Conservation (phyloP, 2,329 filamentous ascomycete genomes). For the Aspergillus sp. region DNA sequence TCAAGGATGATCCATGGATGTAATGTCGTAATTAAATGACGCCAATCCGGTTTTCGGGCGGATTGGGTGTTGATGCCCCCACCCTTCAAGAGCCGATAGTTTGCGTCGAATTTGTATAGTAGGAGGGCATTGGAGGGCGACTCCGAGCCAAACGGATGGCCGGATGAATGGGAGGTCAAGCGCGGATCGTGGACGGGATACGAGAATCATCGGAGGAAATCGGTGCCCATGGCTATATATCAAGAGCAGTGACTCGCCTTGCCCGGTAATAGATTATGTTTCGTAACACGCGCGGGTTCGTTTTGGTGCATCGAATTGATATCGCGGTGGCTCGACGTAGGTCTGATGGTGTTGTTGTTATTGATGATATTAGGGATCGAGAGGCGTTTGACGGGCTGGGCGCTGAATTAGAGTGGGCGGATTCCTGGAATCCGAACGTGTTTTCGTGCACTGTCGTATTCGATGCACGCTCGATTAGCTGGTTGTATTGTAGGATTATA, state of each 20-base stretch:
- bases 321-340: background rate
- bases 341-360: background rate
- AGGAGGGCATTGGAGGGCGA: no score
- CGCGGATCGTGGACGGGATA: background rate
- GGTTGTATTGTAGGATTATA: background rate
- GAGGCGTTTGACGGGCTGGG: background rate
- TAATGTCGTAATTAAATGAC: background rate
- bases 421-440: no score
- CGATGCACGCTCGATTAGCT: background rate
- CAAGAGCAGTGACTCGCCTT: background rate
- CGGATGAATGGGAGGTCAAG: background rate
- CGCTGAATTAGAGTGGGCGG: no score
- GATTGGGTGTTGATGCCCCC: background rate
- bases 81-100: background rate
- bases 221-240: background rate
- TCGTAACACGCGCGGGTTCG: background rate
- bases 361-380: background rate
- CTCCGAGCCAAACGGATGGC: no score
- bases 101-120: background rate
- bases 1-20: background rate
- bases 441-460: background rate
- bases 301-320: background rate
- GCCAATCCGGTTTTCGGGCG: background rate
- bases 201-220: background rate
- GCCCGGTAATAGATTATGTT: background rate